Base-by-base conservation (phyloP, 2,329 filamentous ascomycete genomes). In the Colletotrichum truncatum region DNA sequence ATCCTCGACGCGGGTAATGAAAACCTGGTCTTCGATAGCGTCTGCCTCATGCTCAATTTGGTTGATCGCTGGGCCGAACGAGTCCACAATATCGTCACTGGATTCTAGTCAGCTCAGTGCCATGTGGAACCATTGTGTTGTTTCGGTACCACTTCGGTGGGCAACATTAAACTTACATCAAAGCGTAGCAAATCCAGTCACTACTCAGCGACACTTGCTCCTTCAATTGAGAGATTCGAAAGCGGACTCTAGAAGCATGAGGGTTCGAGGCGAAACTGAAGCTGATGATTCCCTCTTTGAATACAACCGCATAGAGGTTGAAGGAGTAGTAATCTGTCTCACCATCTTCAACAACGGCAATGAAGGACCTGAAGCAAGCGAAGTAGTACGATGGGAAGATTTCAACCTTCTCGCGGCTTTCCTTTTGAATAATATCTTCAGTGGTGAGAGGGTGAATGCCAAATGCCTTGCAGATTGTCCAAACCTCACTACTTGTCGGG, bases 331-430 rank as follows among this genome's bases (percentile, higher is more conserved):
- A 91, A 73, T 97, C 97, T 61, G 92, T 88, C 67, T 92, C 89
- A 36, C 89, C 87, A 71, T 92, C 90, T 70, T 97, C 92, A 68
- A 93, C 84, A 58, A 94, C 91, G 9, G 86, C 81, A 70, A 88
- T 92, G 82, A 98, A 99, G 2, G 94, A 97, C 55, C 95, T 89
- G 86, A 98, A 99, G 76, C 93, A 97, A 53, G 97, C 93, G 76
- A 99, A 98, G 80, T 99, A 99, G 82, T 99, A 99, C 38, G 94
- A 93, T 23, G 93, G 92, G 80, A 99, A 99, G 16, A 99, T 85
- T 78, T 99, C 96, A 59, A 99, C 97, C 83, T 99, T 99, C 81
- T 99, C 96, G 46, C 96, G 94, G 11, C 94, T 92, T 80, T 99
- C 96, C 76, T 98, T 93, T 0, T 93, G 97, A 62, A 91, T 90